These are phyloP conservation scores for Elaeis guineensis DNA, from an alignment of 176 grass and related monocot species.

Conservation along the genomic window DNA sequence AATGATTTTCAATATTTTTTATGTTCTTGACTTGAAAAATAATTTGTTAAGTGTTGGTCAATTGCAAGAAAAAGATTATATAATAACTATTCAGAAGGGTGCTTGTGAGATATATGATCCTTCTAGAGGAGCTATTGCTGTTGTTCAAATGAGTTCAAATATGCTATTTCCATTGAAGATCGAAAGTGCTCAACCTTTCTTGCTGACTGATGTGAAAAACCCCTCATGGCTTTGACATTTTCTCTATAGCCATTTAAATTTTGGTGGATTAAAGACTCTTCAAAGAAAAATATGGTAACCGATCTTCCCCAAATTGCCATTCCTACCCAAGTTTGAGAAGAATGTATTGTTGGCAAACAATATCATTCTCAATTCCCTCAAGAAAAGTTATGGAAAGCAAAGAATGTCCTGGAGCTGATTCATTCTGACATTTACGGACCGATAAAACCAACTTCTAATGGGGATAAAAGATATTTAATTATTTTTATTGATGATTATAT, in stretches of 20 bases:
- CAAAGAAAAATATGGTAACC: neutral
- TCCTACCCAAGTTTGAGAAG: neutral
- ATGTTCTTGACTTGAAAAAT: neutral
- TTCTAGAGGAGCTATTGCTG: neutral
- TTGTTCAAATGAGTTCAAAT: too few species aligned
- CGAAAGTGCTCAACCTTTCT: neutral
- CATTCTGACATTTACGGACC: neutral
- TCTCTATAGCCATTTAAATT: constrained; percentile 2
- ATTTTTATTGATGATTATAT: neutral
- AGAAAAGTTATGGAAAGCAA: too few species aligned
- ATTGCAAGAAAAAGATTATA: neutral
- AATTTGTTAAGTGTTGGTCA: neutral
- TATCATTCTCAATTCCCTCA: neutral
- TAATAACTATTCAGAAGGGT: neutral
- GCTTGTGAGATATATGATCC: neutral
- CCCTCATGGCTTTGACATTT: neutral
- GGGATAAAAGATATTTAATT: neutral
- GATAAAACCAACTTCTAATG: too few species aligned
- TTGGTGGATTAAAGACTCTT: neutral
- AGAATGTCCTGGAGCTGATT: neutral
- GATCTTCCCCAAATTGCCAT: neutral
- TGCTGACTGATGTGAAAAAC: neutral
- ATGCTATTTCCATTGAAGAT: neutral
- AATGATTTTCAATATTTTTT: constrained; percentile 1
- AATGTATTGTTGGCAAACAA: constrained; percentile 6